Conservation (phyloP, 2,329 filamentous ascomycete genomes). For the Aspergillus sp. region DNA sequence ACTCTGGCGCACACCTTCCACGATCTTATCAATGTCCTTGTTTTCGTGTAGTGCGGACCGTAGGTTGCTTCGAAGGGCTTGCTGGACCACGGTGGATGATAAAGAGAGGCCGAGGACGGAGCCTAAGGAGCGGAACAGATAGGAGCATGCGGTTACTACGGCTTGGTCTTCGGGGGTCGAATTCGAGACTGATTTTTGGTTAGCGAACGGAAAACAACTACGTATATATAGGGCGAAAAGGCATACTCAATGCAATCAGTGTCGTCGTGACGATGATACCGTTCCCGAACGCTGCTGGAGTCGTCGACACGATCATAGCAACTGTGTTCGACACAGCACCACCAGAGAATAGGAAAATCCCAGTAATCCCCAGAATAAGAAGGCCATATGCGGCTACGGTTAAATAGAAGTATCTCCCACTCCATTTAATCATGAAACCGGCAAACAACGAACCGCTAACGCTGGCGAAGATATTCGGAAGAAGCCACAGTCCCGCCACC, state of each 20-base stretch:
- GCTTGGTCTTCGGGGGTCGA: constrained; percentile 60
- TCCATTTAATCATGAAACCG: constrained; percentile 60
- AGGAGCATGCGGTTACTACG: constrained; percentile 68
- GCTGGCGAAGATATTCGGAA: constrained; percentile 56
- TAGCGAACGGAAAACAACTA: neutral
- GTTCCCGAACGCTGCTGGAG: constrained; percentile 46
- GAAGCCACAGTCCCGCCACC: constrained; percentile 54
- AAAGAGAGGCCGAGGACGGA: constrained; percentile 60
- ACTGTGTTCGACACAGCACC: constrained; percentile 41
- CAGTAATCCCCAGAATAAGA: constrained; percentile 47
- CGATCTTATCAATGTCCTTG: constrained; percentile 56
- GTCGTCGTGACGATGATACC: constrained; percentile 61
- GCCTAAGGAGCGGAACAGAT: constrained; percentile 69
- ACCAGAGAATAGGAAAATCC: constrained; percentile 53
- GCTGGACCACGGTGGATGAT: constrained; percentile 63
- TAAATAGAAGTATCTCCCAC: constrained; percentile 63
- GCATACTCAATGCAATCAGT: constrained; percentile 55
- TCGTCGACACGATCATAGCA: constrained; percentile 51
- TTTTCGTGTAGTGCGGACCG: constrained; percentile 46
- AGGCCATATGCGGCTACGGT: constrained; percentile 51
- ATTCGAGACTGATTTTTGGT: constrained; percentile 51
- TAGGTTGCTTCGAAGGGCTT: constrained; percentile 53
- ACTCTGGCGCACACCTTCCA: constrained; percentile 60
- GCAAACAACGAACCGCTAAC: constrained; percentile 58
- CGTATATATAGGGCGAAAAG: no score